These are phyloP conservation scores for Fusarium sp. DNA, from an alignment of 2,329 filamentous ascomycete genomes.

Conservation along the genomic window DNA sequence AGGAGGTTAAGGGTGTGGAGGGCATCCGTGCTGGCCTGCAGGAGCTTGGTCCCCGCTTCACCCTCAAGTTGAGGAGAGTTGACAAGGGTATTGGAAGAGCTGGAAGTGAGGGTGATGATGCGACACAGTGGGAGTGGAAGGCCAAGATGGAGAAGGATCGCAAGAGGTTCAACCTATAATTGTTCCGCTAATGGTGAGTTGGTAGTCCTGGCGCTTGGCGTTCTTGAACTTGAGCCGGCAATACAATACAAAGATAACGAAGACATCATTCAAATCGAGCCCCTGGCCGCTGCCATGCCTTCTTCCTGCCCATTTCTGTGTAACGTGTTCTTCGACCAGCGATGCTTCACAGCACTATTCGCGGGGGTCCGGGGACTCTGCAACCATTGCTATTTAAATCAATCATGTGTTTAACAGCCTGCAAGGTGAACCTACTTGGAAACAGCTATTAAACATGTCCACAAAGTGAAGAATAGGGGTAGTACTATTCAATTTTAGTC, in stretches of 20 bases:
- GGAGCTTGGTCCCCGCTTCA: constrained; percentile 82
- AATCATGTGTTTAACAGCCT: too few relatives aligned
- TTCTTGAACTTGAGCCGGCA: constrained; percentile 25
- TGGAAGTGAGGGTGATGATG: constrained; percentile 75
- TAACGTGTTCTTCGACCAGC: too few relatives aligned
- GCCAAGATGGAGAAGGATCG: constrained; percentile 93
- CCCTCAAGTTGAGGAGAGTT: constrained; percentile 86
- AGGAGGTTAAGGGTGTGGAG: constrained; percentile 86
- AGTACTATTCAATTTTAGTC: too few relatives aligned
- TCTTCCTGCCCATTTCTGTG: not conserved
- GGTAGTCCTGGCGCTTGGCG: constrained; percentile 20
- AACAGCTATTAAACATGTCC: too few relatives aligned
- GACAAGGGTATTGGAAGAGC: constrained; percentile 85
- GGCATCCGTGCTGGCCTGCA: constrained; percentile 88
- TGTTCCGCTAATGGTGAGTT: constrained; percentile 6
- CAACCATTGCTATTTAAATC: too few relatives aligned
- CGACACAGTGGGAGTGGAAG: constrained; percentile 97
- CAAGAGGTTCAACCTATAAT: constrained; percentile 90
- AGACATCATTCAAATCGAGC: not conserved
- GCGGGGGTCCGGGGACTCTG: too few relatives aligned
- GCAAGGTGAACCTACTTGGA: too few relatives aligned
- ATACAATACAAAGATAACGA: constrained; percentile 9
- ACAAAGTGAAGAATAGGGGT: too few relatives aligned
- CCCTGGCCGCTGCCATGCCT: not conserved
- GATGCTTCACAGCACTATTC: too few relatives aligned